Conservation (phyloP, 805 yeast genomes). For the Wickerhamomyces alni region DNA sequence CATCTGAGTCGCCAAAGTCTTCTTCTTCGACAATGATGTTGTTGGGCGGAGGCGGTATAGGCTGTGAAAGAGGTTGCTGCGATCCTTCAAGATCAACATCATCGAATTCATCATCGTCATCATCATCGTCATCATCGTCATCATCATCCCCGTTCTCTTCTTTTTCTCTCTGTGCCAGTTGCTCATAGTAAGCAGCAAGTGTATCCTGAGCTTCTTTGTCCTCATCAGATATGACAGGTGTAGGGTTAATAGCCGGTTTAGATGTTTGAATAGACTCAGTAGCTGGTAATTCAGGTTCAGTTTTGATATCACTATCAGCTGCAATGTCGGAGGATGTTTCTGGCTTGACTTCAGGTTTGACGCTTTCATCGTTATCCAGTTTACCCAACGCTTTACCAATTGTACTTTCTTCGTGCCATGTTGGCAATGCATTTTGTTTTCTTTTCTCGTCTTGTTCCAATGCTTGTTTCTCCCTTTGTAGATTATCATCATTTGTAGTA, state of each 20-base stretch:
- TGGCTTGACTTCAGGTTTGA: constrained; percentile 19
- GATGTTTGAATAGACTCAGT: constrained; percentile 13
- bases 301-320: constrained; percentile 5
- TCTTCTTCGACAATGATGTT: constrained; percentile 17
- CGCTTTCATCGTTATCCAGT: constrained; percentile 50
- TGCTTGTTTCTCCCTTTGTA: constrained; percentile 57
- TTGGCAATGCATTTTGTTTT: constrained; percentile 91
- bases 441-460: constrained; percentile 64
- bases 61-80: constrained; percentile 34
- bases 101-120: constrained; percentile 61
- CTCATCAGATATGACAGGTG: constrained; percentile 14
- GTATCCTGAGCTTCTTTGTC: constrained; percentile 21
- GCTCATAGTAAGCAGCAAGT: constrained; percentile 21
- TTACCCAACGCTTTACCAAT: constrained; percentile 65
- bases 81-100: constrained; percentile 70
- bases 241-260: constrained; percentile 5
- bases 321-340: constrained; percentile 2
- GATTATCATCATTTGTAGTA: constrained; percentile 75
- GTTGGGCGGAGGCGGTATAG: background rate
- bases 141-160: constrained; percentile 33
- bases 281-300: constrained; percentile 7
- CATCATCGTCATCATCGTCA: constrained; percentile 27
- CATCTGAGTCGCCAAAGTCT: constrained; percentile 28
- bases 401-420: constrained; percentile 92
- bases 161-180: constrained; percentile 22